Conservation (phyloP, 768 basidiomycete genomes). For the Suillus placidus region DNA sequence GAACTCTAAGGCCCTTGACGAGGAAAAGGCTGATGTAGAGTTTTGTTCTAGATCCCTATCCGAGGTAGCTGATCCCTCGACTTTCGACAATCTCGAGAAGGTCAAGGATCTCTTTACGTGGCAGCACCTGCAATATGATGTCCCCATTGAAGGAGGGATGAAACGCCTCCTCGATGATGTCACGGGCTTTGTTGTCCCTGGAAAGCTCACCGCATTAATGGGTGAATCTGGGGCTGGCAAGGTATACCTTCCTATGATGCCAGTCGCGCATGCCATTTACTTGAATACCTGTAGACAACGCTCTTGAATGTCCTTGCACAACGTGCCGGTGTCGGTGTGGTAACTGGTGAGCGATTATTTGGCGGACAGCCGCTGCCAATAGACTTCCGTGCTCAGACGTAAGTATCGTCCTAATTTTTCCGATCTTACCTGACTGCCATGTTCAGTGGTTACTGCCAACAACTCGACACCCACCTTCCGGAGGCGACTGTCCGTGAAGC, state of each 20-base stretch:
- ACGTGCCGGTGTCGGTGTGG: slow-evolving; percentile 38
- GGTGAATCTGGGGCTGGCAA: slow-evolving; percentile 59
- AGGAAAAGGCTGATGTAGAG: slow-evolving; percentile 28
- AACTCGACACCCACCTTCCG: slow-evolving; percentile 78
- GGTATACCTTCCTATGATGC: slow-evolving; percentile 23
- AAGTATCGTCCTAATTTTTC: background rate
- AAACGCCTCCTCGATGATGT: slow-evolving; percentile 67
- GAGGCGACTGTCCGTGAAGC: slow-evolving; percentile 82
- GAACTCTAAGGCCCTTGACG: slow-evolving; percentile 28
- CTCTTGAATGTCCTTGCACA: slow-evolving; percentile 51
- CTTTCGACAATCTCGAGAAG: background rate
- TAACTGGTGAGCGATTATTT: slow-evolving; percentile 47
- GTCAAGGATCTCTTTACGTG: slow-evolving; percentile 74
- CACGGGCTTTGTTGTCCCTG: slow-evolving; percentile 80
- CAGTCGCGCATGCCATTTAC: background rate
- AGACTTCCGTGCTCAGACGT: slow-evolving; percentile 61
- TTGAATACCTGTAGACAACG: slow-evolving; percentile 48
- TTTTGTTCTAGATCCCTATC: background rate
- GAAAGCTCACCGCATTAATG: slow-evolving; percentile 80
- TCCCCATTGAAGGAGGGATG: slow-evolving; percentile 62
- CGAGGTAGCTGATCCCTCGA: background rate
- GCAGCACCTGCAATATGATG: slow-evolving; percentile 68
- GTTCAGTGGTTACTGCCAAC: slow-evolving; percentile 79
- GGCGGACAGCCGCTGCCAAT: slow-evolving; percentile 45
- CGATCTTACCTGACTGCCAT: background rate